These are phyloP conservation scores for Xanthoconium purpureum DNA, from an alignment of 768 basidiomycete genomes.

Conservation along the genomic window DNA sequence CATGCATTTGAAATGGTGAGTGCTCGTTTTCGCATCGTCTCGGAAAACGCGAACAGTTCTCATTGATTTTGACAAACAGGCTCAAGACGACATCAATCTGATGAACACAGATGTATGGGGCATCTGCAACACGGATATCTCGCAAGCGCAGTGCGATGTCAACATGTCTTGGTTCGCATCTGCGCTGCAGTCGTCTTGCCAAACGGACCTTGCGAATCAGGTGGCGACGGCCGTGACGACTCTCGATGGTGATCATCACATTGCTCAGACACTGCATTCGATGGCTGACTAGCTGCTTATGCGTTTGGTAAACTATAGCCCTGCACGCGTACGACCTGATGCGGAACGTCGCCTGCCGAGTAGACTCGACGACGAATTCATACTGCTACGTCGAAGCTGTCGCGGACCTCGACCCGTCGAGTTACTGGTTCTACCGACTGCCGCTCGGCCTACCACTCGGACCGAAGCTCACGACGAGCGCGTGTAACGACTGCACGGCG, in stretches of 20 bases:
- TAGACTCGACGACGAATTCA: constrained; percentile 52
- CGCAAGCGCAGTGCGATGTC: constrained; percentile 49
- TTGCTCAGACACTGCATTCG: not conserved
- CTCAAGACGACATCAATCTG: constrained; percentile 56
- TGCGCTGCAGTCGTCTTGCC: constrained; percentile 49
- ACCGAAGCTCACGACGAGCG: constrained; percentile 39
- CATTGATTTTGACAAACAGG: constrained; percentile 39
- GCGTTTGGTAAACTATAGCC: constrained; percentile 35
- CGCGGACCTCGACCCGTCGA: constrained; percentile 52
- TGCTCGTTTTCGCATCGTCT: not conserved
- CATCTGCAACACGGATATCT: constrained; percentile 64
- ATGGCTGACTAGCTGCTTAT: not conserved
- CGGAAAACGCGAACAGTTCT: not conserved
- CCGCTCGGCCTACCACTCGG: constrained; percentile 59
- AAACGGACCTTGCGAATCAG: constrained; percentile 48
- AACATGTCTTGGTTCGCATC: constrained; percentile 68
- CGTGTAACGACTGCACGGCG: constrained; percentile 66
- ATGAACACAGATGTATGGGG: constrained; percentile 75
- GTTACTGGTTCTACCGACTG: constrained; percentile 70
- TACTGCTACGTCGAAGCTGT: constrained; percentile 78
- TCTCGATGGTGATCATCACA: constrained; percentile 46
- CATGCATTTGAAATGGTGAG: constrained; percentile 53
- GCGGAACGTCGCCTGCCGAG: constrained; percentile 57
- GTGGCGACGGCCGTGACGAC: constrained; percentile 55
- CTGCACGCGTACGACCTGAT: constrained; percentile 62